Conservation (phyloP, 2,329 filamentous ascomycete genomes). For the Xylaria hypoxylon region DNA sequence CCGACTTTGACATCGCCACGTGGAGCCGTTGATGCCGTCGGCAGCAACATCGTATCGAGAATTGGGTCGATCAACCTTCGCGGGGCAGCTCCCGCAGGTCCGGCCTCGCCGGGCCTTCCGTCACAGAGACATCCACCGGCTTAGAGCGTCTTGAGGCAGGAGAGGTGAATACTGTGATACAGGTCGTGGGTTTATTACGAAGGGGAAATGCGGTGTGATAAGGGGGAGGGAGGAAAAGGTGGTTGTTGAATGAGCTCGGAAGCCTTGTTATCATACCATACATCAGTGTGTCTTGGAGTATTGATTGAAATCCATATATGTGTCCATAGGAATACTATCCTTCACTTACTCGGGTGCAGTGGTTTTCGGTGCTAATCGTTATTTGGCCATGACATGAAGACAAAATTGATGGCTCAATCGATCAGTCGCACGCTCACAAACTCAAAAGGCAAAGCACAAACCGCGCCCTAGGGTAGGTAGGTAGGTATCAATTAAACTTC, state of each 20-base stretch:
- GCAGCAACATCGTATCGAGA: slow-evolving; percentile 86
- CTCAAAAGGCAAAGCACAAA: neutral
- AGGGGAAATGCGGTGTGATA: neutral
- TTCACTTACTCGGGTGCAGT: neutral
- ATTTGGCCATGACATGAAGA: neutral
- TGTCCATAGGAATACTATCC: neutral
- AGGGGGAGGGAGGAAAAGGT: neutral
- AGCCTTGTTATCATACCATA: slow-evolving; percentile 11
- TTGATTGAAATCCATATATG: neutral
- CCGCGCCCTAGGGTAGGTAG: neutral
- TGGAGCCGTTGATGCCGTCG: slow-evolving; percentile 92
- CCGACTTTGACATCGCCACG: slow-evolving; percentile 86
- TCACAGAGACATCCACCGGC: slow-evolving; percentile 29
- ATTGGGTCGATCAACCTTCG: slow-evolving; percentile 85
- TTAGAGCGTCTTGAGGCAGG: neutral
- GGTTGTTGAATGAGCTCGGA: neutral
- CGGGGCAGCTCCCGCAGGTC: slow-evolving; percentile 50
- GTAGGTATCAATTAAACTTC: neutral
- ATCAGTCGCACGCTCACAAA: neutral
- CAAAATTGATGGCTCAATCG: no score
- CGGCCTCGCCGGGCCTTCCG: slow-evolving; percentile 32
- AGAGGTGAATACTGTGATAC: neutral
- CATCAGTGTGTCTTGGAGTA: slow-evolving; percentile 27
- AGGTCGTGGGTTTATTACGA: neutral
- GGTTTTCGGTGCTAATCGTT: neutral